Base-by-base conservation (phyloP, 106 monocot species). In the Dactylorhiza incarnata region DNA sequence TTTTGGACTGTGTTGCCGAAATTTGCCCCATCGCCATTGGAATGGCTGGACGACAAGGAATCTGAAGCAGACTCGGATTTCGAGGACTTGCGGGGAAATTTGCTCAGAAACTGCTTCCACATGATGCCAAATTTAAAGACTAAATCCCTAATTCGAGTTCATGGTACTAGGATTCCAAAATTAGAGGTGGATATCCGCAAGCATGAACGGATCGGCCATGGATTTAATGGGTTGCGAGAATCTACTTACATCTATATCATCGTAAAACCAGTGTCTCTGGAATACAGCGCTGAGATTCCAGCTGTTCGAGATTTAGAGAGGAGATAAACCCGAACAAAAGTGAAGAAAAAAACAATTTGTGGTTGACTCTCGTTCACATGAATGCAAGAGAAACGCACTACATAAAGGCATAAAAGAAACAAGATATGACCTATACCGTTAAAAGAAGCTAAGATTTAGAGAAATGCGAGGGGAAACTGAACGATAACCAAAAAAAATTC, bases 101-200 rank as follows among this genome's bases (percentile, higher is more conserved):
- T 95, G 83, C 68, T 85, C 2, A 95, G 84, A 22, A 95, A 82
- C 75, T 89, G 89, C 82, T 95, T 95, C 89, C 86, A 95, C 95
- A 95, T 95, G 24, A 78, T 81, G 74, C 13, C 43, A 79, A 56
- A 74, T 45, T 71, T 65, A 25, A 14, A 9, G 19, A 13, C 4
- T 4, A 25, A 53, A 44, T n/a, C 54, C 76, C 69, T 71, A 76
- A 29, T 51, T 25, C 46, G 14, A 73, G 13, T 50, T 53, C 74
- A 71, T 47, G 47, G 7, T 29, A 44, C 14, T 43, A 1, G 20
- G 43, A 68, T 9, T 29, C 29, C 47, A 71, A 7, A 48, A 37
- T 37, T 37, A 37, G n/a, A 71, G 47, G 48, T 20, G 14, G n/a
- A 71, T 2, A 71, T 71, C 71, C 71, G 48, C 14, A 71, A 14